Conservation (phyloP, 2,329 filamentous ascomycete genomes). For the Geosmithia flava region DNA sequence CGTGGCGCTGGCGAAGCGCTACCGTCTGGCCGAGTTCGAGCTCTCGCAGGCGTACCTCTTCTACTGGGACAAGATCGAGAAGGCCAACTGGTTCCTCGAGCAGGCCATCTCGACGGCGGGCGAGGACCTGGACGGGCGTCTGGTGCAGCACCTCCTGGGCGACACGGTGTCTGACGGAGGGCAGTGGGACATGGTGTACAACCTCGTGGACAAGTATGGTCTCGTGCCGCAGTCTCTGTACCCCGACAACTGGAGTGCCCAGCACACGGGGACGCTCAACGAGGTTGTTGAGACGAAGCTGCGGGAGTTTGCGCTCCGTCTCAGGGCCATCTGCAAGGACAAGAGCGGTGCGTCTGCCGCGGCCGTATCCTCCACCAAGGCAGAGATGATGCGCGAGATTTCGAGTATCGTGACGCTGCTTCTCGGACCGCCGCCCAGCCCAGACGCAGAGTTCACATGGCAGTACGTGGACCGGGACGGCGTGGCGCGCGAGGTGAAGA, state of each 20-base stretch:
- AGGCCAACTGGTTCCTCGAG: slow-evolving; percentile 81
- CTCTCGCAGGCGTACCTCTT: slow-evolving; percentile 82
- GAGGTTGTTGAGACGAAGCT: slow-evolving; percentile 70
- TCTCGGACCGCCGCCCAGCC: slow-evolving; percentile 64
- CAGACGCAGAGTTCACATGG: slow-evolving; percentile 64
- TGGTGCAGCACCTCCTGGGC: slow-evolving; percentile 58
- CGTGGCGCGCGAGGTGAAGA: slow-evolving; percentile 47
- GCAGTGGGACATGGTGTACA: slow-evolving; percentile 88
- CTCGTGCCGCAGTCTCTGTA: slow-evolving; percentile 75
- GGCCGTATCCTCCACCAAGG: slow-evolving; percentile 43
- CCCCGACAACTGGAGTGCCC: slow-evolving; percentile 71
- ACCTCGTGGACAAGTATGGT: slow-evolving; percentile 77
- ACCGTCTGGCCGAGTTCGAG: slow-evolving; percentile 67
- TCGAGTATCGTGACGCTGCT: slow-evolving; percentile 72
- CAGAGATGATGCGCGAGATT: slow-evolving; percentile 67
- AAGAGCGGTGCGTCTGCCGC: slow-evolving; percentile 17
- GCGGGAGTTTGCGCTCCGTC: slow-evolving; percentile 66
- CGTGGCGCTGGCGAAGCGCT: slow-evolving; percentile 75
- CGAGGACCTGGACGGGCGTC: slow-evolving; percentile 57
- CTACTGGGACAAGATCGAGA: slow-evolving; percentile 92
- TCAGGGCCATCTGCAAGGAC: slow-evolving; percentile 43
- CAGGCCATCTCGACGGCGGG: slow-evolving; percentile 63
- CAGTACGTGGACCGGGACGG: slow-evolving; percentile 61
- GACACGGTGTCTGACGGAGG: slow-evolving; percentile 69
- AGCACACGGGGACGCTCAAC: slow-evolving; percentile 58